Evolutionary conservation across 306 rosid species (phyloP), one percentile per base, ranked within the genome.

Genomic region (Pyrus pyrifolia): DNA sequence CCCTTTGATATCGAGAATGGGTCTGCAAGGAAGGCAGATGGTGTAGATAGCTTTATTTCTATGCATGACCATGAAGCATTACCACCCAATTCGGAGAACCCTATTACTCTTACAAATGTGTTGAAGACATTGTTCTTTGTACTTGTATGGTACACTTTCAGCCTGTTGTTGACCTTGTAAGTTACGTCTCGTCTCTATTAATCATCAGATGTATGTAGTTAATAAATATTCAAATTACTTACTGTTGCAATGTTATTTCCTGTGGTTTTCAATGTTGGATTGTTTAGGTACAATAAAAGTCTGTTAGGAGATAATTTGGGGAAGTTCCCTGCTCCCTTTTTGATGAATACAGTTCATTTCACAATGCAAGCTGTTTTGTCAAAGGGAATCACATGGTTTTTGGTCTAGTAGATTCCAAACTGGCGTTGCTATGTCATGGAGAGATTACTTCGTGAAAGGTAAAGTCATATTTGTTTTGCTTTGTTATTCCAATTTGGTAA

Each of bases 81-180:
- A 72, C 76, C 71, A 27, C 68, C 45, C 78, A 73, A 57, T 79
- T 80, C 75, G 49, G 77, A 84, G 40, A 79, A 81, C 83, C 86
- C 85, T 76, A 57, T 91, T 23, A 68, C 85, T 57, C 74, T 29
- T 76, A 82, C 93, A 51, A 82, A 77, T 85, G 85, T 95, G 72
- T 70, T 95, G 72, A 92, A 91, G 91, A 95, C 90, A n/a, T 83
- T 91, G 79, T 91, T 92, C 85, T 92, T 92, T 66, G 67, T 95
- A 73, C 82, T 95, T 52, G 84, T 89, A 44, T 95, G 99, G 99
- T 95, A 92, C 89, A 89, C 89, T 74, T 95, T 81, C 87, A 95
- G 99, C 90, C 89, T 95, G 64, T 83, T 91, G 81, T 87, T 95
- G 93, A 95, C 99, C 76, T 81, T 95, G 99, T 95, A 89, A 95